A percentile compares a stretch with the other conserved stretches of the same genome.
Evolutionary conservation across 208 protist species (phyloP).

Genomic region (Acanthamoeba healyi): DNA sequence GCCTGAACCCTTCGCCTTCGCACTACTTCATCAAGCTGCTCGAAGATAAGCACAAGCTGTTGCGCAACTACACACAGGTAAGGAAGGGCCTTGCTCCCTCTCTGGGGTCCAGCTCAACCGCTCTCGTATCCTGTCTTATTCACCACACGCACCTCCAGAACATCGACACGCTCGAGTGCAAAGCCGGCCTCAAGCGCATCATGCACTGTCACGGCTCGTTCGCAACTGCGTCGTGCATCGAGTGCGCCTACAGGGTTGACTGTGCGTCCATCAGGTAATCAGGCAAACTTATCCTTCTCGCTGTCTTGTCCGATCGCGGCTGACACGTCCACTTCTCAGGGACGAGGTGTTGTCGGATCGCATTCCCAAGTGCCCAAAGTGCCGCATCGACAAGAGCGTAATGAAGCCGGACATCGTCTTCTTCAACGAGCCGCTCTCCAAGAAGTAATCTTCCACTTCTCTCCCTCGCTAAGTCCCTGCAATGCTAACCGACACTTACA

Average conservation of each 20-base stretch:
- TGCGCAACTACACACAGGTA: slow-evolving; percentile 80
- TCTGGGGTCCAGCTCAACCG: no score
- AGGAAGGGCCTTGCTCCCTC: no score
- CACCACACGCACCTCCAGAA: slow-evolving; percentile 77
- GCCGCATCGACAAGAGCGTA: slow-evolving; percentile 30
- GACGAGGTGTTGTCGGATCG: slow-evolving; percentile 37
- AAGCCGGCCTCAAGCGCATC: slow-evolving; percentile 78
- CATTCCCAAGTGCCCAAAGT: slow-evolving; percentile 63
- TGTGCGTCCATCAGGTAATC: slow-evolving; percentile 52
- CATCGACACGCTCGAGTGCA: slow-evolving; percentile 86
- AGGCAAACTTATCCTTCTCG: no score
- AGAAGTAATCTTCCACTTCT: neutral
- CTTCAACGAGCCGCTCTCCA: slow-evolving; percentile 84
- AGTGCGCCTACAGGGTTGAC: slow-evolving; percentile 35
- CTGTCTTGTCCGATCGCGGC: neutral
- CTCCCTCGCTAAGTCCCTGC: neutral
- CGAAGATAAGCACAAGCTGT: slow-evolving; percentile 77
- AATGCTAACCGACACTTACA: neutral
- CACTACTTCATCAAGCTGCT: slow-evolving; percentile 87
- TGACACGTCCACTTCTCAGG: neutral
- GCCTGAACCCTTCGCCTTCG: slow-evolving; percentile 77
- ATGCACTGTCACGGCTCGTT: slow-evolving; percentile 84
- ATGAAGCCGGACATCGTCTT: slow-evolving; percentile 88
- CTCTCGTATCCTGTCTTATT: no score
- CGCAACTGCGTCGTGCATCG: slow-evolving; percentile 68